These are phyloP conservation scores for Suillus subluteus DNA, from an alignment of 768 basidiomycete species.

Conservation along the genomic window DNA sequence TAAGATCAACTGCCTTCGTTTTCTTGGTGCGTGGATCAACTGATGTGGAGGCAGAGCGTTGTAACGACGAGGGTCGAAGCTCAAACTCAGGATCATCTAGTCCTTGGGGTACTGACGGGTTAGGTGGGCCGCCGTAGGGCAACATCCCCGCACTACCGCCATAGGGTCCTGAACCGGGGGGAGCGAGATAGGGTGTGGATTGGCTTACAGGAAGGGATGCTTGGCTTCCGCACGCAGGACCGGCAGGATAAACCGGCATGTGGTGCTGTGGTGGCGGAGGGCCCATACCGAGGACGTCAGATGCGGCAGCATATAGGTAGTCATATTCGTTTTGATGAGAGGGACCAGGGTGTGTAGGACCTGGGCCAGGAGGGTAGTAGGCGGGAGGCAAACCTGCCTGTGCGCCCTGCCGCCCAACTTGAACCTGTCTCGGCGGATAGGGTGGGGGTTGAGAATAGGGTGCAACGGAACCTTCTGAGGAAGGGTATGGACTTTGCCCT, in stretches of 20 bases:
- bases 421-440: conserved; percentile 25
- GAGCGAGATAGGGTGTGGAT: conserved; percentile 36
- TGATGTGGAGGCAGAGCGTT: conserved; percentile 59
- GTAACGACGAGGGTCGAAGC: conserved; percentile 51
- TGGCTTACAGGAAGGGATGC: conserved; percentile 31
- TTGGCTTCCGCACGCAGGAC: conserved; percentile 25
- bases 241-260: conserved; percentile 23
- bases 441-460: conserved; percentile 25
- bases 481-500: conserved; percentile 34
- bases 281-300: conserved; percentile 78
- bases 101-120: conserved; percentile 33
- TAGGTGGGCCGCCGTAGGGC: conserved; percentile 20
- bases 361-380: conserved; percentile 20
- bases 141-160: conserved; percentile 20
- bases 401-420: conserved; percentile 33
- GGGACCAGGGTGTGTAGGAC: conserved; percentile 19
- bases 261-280: conserved; percentile 45
- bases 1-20: conserved; percentile 82
- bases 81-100: conserved; percentile 56
- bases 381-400: conserved; percentile 24
- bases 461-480: conserved; percentile 24
- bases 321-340: conserved; percentile 50
- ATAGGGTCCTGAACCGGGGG: conserved; percentile 29
- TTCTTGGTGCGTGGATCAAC: conserved; percentile 62
- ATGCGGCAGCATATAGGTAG: conserved; percentile 73